Evolutionary conservation across 371 early-diverging fungal species (phyloP).

Genomic region (Circinella umbellata): DNA sequence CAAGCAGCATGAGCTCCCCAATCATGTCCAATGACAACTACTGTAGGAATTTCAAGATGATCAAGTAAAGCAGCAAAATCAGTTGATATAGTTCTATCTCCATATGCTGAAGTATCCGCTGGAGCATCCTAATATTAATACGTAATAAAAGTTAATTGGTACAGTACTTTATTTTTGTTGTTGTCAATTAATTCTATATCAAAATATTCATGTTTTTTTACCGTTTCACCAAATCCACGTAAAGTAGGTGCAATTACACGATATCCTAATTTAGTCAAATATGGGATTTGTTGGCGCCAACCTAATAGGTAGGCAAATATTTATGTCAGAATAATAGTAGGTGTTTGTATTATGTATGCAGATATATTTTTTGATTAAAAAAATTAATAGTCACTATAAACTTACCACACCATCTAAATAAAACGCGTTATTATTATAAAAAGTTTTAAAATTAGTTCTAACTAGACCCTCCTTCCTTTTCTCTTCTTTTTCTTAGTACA

Average conservation of each 20-base stretch:
- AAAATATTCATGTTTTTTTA: slow-evolving; percentile 9
- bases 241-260: slow-evolving; percentile 74
- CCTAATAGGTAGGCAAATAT: slow-evolving; percentile 24
- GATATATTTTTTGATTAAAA: not conserved
- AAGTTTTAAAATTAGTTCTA: too few species aligned
- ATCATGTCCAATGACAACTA: slow-evolving; percentile 75
- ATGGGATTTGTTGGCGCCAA: slow-evolving; percentile 78
- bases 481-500: too few species aligned
- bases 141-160: not conserved
- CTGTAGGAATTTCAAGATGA: slow-evolving; percentile 59
- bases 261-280: slow-evolving; percentile 66
- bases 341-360: not conserved
- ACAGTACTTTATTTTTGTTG: too few species aligned
- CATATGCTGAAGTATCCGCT: slow-evolving; percentile 50
- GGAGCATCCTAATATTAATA: slow-evolving; percentile 48
- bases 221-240: slow-evolving; percentile 75
- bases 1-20: slow-evolving; percentile 77
- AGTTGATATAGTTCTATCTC: slow-evolving; percentile 54
- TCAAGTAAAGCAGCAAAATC: slow-evolving; percentile 69
- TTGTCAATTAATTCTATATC: too few species aligned
- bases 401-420: not conserved
- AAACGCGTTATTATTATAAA: too few species aligned
- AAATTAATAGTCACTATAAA: too few species aligned
- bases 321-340: too few species aligned
- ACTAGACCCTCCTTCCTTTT: too few species aligned